Base-by-base conservation (phyloP, 768 basidiomycete species). In the Rhizopogon vulgaris region DNA sequence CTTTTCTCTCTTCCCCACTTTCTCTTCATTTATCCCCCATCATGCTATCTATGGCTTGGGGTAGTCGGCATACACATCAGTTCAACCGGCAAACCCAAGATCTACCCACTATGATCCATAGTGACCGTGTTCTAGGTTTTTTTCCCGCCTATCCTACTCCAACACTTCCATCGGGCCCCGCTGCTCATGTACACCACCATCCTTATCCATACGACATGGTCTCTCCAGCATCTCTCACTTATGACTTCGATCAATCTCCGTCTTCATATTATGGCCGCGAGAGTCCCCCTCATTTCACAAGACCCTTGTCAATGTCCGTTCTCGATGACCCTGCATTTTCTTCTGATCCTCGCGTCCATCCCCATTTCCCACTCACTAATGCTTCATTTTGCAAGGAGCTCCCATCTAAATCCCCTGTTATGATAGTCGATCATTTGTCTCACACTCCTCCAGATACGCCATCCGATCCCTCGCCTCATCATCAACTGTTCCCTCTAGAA, bases 251-350 rank as follows among this genome's bases (percentile, higher is more conserved):
- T 48, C 50, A 51, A 36, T 51, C 50, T 28, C 48, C 48, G 34
- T 27, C 48, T 37, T 52, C 51, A 48, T 36, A 8, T 28, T 25
- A 49, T 34, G 24, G 1, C 14, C 25, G n/a, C 6, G 41, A 38
- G 14, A 25, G 47, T 10, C 28, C 41, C 15, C 56, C 56, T 24
- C 49, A 30, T 9, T 58, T 56, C 51, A 56, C 28, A 52, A 45
- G 40, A 24, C 54, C 60, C 37, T 51, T 63, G 65, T 47, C 69
- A 17, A 54, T 48, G 60, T 55, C 68, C 6, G 24, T 75, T 3
- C 70, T 73, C 48, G 71, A 78, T 59, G 78, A 80, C 58, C 82
- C 80, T 46, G 82, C 82, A 0, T 83, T 83, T 70, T 82, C 81
- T 56, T 57, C 74, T 48, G 76, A 82, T 67, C 82, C 81, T 15